Evolutionary conservation across 345 rosid species (phyloP), one percentile per base, ranked within the genome.

Genomic region (Eucalyptus dawsonii): DNA sequence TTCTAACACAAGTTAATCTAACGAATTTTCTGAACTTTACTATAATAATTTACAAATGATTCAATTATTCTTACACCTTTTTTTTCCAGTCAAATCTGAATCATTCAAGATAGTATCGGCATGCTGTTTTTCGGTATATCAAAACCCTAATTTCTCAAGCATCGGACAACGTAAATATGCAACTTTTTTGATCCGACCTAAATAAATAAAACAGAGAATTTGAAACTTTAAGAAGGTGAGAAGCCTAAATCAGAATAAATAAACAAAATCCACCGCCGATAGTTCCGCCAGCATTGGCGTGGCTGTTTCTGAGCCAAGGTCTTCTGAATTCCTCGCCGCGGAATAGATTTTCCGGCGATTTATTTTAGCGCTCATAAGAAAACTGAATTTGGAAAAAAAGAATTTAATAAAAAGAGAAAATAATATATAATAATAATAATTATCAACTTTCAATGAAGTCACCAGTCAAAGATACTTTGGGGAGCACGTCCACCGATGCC

Each of bases 391-490:
- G 69, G 31, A 60, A 60, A 24, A 24, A 12, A 12, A 3, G 16
- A 29, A 62, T 6, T 62, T 62, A 29, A 62, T 29, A 62, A 62
- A 62, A 62, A 62, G 69, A 29, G 34, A 62, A 29, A 13, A 62
- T 1, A 29, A 62, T 29, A 62, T 13, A 27, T 29, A 29, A 62
- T 3, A 29, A 62, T 3, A 62, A 62, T 29, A 27, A 62, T 62
- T 12, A 27, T 60, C 47, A 29, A 27, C n/a, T n/a, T 27, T 65
- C 29, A 14, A 37, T 87, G 3, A 40, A 19, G 90, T 89, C 76
- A 29, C 56, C 89, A 87, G 93, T 92, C 93, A 92, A 92, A 90
- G 92, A 88, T 87, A 53, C 90, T 50, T 40, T 72, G 14, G 14
- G 65, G 37, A 58, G 80, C 89, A 76, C 91, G 53, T 17, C 60